Evolutionary conservation across 2,329 filamentous ascomycete species (phyloP), one percentile per base, ranked within the genome.

Genomic region (Elsinoe arachidis): DNA sequence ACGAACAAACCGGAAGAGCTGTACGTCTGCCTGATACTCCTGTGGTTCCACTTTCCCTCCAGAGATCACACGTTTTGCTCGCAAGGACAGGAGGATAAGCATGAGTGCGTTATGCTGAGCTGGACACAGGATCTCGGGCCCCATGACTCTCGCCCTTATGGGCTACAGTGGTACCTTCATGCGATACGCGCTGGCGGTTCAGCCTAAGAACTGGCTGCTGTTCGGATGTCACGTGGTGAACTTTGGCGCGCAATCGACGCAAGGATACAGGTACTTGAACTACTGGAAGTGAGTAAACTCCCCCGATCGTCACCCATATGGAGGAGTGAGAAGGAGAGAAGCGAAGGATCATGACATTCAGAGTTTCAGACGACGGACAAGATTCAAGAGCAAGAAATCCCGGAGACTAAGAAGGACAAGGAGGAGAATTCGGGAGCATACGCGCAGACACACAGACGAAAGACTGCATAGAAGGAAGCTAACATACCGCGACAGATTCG

Each of bases 171-270:
- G 69, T 47, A 81, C 80, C 59, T 86, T 86, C 74, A 84, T 84
- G 81, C 82, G 83, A 68, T 86, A 85, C 73, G 73, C 83, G 59
- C 69, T 86, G 61, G 82, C 83, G 60, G 81, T 86, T 58, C 74
- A 74, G 14, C 83, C 83, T 39, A 76, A 75, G 66, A 86, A 86
- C 74, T 85, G 84, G 74, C 80, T 86, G 62, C 80, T 86, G 57
- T 85, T 86, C 70, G 82, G 79, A 62, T 85, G 82, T 74, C 83
- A 86, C 71, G 72, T 80, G 60, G 77, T 84, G 72, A 86, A 86
- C 73, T 85, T 83, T 71, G 72, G 71, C 62, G 80, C 80, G 46
- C 83, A 86, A 70, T 63, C 74, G 44, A 79, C 78, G 33, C 83
- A 86, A 68, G 81, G 76, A 17, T 84, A 84, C 72, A 75, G 83